Evolutionary conservation across 768 basidiomycete species (phyloP).

Genomic region (Coprinopsis strossmayeri): DNA sequence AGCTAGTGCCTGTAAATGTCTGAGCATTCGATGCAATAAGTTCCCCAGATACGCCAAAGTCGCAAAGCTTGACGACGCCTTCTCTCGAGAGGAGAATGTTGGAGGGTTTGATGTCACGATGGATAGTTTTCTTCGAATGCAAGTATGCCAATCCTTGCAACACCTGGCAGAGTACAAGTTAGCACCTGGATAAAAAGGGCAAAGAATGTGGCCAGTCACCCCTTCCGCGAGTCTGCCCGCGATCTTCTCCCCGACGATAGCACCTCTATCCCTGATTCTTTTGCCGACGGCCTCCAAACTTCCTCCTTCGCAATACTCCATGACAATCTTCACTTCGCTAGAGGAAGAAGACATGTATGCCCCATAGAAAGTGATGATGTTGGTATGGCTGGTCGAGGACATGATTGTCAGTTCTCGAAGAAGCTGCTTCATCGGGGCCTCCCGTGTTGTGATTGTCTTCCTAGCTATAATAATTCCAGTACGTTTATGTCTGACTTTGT

Average conservation of each 20-base stretch:
- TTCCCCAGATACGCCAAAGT: conserved; percentile 98
- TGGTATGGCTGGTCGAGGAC: conserved; percentile 73
- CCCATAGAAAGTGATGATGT: conserved; percentile 90
- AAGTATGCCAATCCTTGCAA: conserved; percentile 92
- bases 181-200: conserved; percentile 11
- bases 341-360: conserved; percentile 84
- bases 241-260: conserved; percentile 79
- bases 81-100: conserved; percentile 87
- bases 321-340: conserved; percentile 91
- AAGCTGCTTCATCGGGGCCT: conserved; percentile 89
- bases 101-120: conserved; percentile 93
- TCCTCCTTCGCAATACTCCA: conserved; percentile 86
- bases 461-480: conserved; percentile 82
- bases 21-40: conserved; percentile 86
- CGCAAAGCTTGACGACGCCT: conserved; percentile 86
- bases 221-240: conserved; percentile 92
- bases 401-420: conserved; percentile 90
- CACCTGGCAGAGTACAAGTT: conserved; percentile 37
- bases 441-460: conserved; percentile 88
- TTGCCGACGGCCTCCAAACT: conserved; percentile 87
- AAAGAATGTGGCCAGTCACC: conserved; percentile 37
- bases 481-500: conserved; percentile 84
- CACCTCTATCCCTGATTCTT: conserved; percentile 72
- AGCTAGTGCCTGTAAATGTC: conserved; percentile 96
- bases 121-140: conserved; percentile 87